Percentiles rank a stretch among this genome's conserved stretches.
Conservation (phyloP, 1,284 basidiomycete genomes). For the Amylostereum chailletii region DNA sequence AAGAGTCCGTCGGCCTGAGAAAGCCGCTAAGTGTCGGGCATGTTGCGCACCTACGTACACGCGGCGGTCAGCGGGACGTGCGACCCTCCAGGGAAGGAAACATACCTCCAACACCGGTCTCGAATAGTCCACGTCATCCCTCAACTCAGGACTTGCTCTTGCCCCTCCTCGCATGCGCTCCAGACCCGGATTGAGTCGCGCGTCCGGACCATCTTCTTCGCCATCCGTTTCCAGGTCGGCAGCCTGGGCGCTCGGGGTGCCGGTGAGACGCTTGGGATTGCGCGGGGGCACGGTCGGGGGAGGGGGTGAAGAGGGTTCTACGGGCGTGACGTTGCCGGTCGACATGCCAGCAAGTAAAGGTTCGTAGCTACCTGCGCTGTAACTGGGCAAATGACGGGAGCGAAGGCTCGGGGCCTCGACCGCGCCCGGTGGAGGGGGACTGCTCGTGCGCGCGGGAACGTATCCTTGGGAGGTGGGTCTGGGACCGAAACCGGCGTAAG, state of each 20-base stretch:
- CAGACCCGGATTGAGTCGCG: conserved; percentile 36
- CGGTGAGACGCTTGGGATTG: conserved; percentile 25
- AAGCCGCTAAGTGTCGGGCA: conserved; percentile 8
- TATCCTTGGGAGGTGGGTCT: conserved; percentile 28
- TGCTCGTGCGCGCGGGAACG: conserved; percentile 33
- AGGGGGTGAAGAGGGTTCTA: conserved; percentile 10
- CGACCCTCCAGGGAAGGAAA: conserved; percentile 2
- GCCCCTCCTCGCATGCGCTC: conserved; percentile 24
- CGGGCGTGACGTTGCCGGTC: conserved; percentile 15
- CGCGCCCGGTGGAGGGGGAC: conserved; percentile 31
- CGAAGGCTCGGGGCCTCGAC: conserved; percentile 11
- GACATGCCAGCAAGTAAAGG: conserved; percentile 45
- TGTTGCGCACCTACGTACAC: conserved; percentile 18
- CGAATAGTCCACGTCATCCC: conserved; percentile 51
- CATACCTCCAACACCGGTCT: conserved; percentile 48
- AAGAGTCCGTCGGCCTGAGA: no score
- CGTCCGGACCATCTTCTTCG: conserved; percentile 23
- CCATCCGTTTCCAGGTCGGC: conserved; percentile 6
- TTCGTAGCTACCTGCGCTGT: conserved; percentile 55
- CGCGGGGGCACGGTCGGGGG: conserved; percentile 34
- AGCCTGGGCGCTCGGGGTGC: conserved; percentile 13
- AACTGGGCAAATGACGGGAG: conserved; percentile 34
- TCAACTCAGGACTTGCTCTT: conserved; percentile 20
- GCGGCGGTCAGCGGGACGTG: not conserved
- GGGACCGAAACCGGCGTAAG: conserved; percentile 40